Conservation (phyloP, 768 basidiomycete species). For the Lactifluus rugatus region DNA sequence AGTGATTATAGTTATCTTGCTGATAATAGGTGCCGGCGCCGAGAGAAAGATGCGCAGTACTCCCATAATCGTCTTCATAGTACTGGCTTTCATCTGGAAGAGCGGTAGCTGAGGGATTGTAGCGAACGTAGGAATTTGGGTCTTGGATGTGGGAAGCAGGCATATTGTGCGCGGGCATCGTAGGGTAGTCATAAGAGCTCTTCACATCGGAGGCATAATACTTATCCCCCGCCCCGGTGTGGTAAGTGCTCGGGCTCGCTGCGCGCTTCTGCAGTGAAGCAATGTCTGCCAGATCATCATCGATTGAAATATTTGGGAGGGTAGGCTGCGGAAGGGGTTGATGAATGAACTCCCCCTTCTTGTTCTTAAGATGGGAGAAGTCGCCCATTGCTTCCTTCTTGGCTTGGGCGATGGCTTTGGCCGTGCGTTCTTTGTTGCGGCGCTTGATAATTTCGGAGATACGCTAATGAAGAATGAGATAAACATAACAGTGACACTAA, state of each 20-base stretch:
- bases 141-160: constrained; percentile 51
- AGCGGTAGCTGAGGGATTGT: constrained; percentile 48
- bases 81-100: constrained; percentile 43
- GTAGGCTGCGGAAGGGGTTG: constrained; percentile 88
- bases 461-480: constrained; percentile 41
- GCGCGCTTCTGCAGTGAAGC: constrained; percentile 48
- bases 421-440: constrained; percentile 76
- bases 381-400: constrained; percentile 90
- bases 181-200: constrained; percentile 43
- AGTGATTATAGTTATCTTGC: constrained; percentile 21
- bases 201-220: constrained; percentile 44
- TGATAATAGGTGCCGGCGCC: constrained; percentile 52
- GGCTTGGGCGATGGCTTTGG: constrained; percentile 70
- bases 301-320: constrained; percentile 81
- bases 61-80: constrained; percentile 65
- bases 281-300: constrained; percentile 59
- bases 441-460: constrained; percentile 90
- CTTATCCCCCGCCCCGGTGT: constrained; percentile 35
- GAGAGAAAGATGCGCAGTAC: constrained; percentile 47
- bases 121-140: constrained; percentile 42
- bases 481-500: constrained; percentile 3
- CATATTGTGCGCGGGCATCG: constrained; percentile 66
- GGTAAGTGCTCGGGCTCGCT: constrained; percentile 40
- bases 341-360: constrained; percentile 77
- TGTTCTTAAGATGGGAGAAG: constrained; percentile 85